phyloP scores from a whole-genome alignment of 179 eudicot genomes.

The Spinacia oleracea region DNA sequence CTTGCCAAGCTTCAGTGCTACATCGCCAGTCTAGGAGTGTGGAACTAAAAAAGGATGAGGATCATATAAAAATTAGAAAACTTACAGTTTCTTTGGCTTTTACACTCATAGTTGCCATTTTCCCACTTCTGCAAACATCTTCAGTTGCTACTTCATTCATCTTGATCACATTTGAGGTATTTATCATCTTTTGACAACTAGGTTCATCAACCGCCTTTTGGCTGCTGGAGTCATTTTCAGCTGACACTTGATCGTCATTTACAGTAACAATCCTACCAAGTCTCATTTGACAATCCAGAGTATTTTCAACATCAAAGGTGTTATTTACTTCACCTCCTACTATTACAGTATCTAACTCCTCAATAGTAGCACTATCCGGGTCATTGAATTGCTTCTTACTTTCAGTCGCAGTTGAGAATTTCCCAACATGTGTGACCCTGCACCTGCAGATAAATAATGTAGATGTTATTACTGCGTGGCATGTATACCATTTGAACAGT shows the following conservation, averaged over 20 bases:
- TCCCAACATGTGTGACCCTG: not conserved
- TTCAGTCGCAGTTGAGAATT: not conserved
- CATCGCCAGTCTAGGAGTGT: not conserved
- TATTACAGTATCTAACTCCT: not conserved
- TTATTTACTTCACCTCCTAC: conserved; percentile 5
- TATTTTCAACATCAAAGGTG: not conserved
- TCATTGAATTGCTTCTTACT: conserved; percentile 7
- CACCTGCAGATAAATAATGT: not conserved
- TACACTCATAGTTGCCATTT: not conserved
- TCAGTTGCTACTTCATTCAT: not conserved
- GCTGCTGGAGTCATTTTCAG: conserved; percentile 3
- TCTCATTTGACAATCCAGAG: conserved; percentile 10
- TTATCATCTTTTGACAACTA: conserved; percentile 4
- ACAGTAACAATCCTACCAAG: not conserved
- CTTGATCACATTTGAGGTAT: not conserved
- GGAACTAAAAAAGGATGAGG: not conserved
- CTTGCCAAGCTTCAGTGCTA: not conserved
- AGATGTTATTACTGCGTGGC: not conserved
- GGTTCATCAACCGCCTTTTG: not conserved
- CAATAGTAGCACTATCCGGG: conserved; percentile 6
- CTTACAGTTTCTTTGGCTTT: conserved; percentile 12
- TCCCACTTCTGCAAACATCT: not conserved
- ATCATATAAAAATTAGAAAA: not conserved
- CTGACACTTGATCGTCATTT: conserved; percentile 1
- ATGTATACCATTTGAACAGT: not conserved